Evolutionary conservation across 345 rosid species (phyloP), one percentile per base, ranked within the genome.

Genomic region (Laguncularia racemosa): DNA sequence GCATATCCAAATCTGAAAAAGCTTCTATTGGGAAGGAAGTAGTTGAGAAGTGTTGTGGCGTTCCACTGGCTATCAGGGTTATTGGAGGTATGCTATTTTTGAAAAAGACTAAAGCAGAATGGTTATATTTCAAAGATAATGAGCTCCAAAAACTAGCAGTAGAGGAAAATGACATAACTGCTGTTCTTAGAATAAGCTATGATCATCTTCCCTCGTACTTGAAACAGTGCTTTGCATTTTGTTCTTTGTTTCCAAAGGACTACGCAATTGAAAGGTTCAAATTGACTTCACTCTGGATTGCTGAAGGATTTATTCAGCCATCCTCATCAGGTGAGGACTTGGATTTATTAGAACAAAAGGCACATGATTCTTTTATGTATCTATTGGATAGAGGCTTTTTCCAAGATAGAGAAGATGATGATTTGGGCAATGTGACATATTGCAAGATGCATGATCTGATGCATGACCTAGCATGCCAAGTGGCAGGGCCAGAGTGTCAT

Each of bases 401-500:
- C 23, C 67, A 63, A 70, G 75, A 60, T 16, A 44, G 46, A 5
- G 18, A n/a, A 6, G 14, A 15, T 16, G 38, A n/a, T n/a, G n/a
- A 21, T 14, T 48, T 18, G 33, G 65, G 23, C 20, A 43, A 44
- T 21, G 44, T 19, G 10, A 16, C 0, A 17, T 45, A 40, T 0
- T 71, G 62, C 44, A 68, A 65, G 40, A 61, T 77, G 73, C 73
- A 76, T 58, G 67, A 59, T 63, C 63, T 72, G 10, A 66, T 71
- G 23, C 72, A 69, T 17, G 72, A 76, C 63, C 74, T 76, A 20
- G 76, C 61, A 2, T 51, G 33, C 48, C 59, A 53, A 49, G 44
- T 71, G 48, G 57, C 23, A 19, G 59, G 64, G 44, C 50, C 26
- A 6, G 67, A 70, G 53, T 66, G 3, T 46, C 1, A 33, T 33